Conservation (phyloP, 164 flowering plant species). For the Platanus orientalis region DNA sequence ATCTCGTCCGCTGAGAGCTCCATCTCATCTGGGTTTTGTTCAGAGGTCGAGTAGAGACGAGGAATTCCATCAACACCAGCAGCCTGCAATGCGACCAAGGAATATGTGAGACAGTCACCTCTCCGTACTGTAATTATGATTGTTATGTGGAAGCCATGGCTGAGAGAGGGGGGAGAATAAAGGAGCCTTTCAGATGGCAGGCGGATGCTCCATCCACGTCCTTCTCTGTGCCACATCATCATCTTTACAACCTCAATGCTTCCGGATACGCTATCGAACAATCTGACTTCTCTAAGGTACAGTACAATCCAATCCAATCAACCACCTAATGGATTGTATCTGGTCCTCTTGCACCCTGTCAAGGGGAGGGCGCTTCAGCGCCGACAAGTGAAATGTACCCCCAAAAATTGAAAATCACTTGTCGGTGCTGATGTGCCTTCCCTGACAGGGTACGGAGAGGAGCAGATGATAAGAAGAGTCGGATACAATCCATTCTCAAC, state of each 20-base stretch:
- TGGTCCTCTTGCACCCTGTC: too few relatives aligned
- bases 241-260: slow-evolving; percentile 31
- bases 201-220: slow-evolving; percentile 7
- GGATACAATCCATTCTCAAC: too few relatives aligned
- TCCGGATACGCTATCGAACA: slow-evolving; percentile 28
- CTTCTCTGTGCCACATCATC: slow-evolving; percentile 26
- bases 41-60: slow-evolving; percentile 45
- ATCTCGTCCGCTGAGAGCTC: neutral
- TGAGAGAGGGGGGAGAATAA: slow-evolving; percentile 28
- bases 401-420: too few relatives aligned
- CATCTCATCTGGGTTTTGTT: neutral
- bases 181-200: slow-evolving; percentile 32
- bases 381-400: too few relatives aligned
- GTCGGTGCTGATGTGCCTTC: too few relatives aligned
- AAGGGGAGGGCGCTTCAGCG: too few relatives aligned
- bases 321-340: too few relatives aligned
- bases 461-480: too few relatives aligned
- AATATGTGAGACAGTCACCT: slow-evolving; percentile 35
- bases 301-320: too few relatives aligned
- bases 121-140: slow-evolving; percentile 44
- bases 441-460: too few relatives aligned
- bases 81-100: slow-evolving; percentile 40
- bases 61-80: slow-evolving; percentile 30
- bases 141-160: slow-evolving; percentile 20
- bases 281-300: slow-evolving; percentile 44